Conservation (phyloP, 2,329 filamentous ascomycete species). For the Chalaropsis thielavioides region DNA sequence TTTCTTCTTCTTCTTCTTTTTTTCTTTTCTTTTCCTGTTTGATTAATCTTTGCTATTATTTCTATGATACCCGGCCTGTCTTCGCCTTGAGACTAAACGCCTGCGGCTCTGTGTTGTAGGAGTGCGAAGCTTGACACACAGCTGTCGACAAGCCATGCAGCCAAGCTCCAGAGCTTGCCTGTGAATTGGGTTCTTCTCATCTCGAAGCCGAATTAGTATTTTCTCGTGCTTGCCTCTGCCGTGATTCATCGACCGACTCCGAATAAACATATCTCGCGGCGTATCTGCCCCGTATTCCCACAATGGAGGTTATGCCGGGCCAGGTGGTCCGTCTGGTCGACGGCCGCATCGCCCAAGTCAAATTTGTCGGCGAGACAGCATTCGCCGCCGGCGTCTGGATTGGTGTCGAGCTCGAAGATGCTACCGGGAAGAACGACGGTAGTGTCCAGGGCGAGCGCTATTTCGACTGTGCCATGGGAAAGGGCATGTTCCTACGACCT, state of each 20-base stretch:
- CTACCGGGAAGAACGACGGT: slow-evolving; percentile 85
- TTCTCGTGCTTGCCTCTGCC: not conserved
- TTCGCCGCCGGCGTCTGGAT: slow-evolving; percentile 77
- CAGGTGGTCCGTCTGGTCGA: slow-evolving; percentile 64
- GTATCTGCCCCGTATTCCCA: not conserved
- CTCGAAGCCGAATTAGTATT: not conserved
- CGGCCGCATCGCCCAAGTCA: slow-evolving; percentile 60
- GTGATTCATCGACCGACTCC: no score
- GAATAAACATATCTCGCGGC: no score
- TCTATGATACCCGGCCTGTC: not conserved
- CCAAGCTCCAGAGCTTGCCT: not conserved
- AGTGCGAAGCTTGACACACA: not conserved
- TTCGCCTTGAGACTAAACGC: not conserved
- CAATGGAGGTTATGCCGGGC: slow-evolving; percentile 31
- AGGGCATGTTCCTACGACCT: slow-evolving; percentile 74
- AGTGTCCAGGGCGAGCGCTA: slow-evolving; percentile 77
- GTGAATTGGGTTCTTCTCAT: not conserved
- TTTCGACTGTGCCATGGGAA: slow-evolving; percentile 66
- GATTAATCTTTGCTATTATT: not conserved
- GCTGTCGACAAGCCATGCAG: not conserved
- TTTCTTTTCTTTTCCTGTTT: not conserved
- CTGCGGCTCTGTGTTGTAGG: not conserved
- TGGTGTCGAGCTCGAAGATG: slow-evolving; percentile 71
- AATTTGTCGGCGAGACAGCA: slow-evolving; percentile 64
- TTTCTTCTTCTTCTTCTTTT: not conserved